Conservation (phyloP, 805 yeast species). For the Geotrichum ghanense region DNA sequence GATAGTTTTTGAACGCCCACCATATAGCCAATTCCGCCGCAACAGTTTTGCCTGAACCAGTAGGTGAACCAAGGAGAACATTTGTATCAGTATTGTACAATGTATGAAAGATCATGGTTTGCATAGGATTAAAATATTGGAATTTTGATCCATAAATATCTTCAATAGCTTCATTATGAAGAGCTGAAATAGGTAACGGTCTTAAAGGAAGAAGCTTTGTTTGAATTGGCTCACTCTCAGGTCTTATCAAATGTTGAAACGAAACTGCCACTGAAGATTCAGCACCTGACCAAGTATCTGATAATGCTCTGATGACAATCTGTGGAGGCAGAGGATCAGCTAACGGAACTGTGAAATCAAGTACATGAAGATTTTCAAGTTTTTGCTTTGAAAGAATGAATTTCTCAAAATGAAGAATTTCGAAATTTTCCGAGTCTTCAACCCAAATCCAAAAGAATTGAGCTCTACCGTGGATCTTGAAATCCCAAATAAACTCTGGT, state of each 20-base stretch:
- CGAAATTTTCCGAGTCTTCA: constrained; percentile 68
- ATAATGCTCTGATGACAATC: constrained; percentile 62
- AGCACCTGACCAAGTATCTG: constrained; percentile 85
- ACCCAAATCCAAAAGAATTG: constrained; percentile 90
- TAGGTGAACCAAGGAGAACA: constrained; percentile 93
- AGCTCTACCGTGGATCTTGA: constrained; percentile 64
- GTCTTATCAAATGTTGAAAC: constrained; percentile 81
- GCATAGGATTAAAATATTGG: constrained; percentile 94
- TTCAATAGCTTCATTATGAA: constrained; percentile 59
- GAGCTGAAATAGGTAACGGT: constrained; percentile 76
- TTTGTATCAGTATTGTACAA: constrained; percentile 68
- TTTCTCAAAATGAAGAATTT: constrained; percentile 72
- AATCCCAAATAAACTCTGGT: constrained; percentile 84
- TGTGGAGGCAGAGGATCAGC: constrained; percentile 87
- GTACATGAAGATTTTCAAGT: constrained; percentile 44
- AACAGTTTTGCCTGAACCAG: constrained; percentile 96
- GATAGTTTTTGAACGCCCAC: constrained; percentile 82
- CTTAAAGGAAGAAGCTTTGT: constrained; percentile 71
- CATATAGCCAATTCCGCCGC: constrained; percentile 96
- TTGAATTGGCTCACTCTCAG: constrained; percentile 75
- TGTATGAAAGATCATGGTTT: constrained; percentile 90
- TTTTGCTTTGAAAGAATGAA: constrained; percentile 54
- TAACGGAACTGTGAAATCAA: constrained; percentile 89
- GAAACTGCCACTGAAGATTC: constrained; percentile 69
- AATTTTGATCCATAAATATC: constrained; percentile 55